phyloP scores from a whole-genome alignment of 2,329 filamentous ascomycete genomes.

The Talaromyces rugulosus region DNA sequence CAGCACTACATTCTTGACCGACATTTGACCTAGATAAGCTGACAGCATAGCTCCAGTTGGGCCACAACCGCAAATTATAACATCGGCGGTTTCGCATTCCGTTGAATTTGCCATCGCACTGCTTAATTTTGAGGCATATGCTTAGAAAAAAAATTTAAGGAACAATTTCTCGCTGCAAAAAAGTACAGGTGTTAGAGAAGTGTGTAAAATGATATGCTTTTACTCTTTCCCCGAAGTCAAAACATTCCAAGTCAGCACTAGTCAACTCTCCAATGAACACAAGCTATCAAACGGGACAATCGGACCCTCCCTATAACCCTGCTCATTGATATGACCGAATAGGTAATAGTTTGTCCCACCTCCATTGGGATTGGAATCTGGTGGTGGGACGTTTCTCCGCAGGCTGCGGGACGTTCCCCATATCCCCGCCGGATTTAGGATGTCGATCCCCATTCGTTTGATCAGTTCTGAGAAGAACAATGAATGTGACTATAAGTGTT shows the following conservation, averaged over 20 bases:
- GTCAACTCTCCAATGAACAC: neutral
- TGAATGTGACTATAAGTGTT: neutral
- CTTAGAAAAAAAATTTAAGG: neutral
- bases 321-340: neutral
- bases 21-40: conserved; percentile 20
- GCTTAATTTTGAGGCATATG: neutral
- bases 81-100: conserved; percentile 19
- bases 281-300: neutral
- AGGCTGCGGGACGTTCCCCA: neutral
- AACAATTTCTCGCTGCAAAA: neutral
- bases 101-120: neutral
- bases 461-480: neutral
- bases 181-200: too few species aligned
- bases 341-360: neutral
- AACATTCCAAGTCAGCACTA: neutral
- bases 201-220: neutral
- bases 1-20: conserved; percentile 23
- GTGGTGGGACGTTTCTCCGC: neutral
- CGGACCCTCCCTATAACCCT: neutral
- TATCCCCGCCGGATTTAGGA: neutral
- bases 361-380: neutral
- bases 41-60: conserved; percentile 27
- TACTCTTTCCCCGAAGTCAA: too few species aligned
- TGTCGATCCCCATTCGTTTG: neutral
- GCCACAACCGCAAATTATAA: conserved; percentile 29